phyloP scores from a whole-genome alignment of 1,284 basidiomycete genomes.

The Termitomyces sp. region DNA sequence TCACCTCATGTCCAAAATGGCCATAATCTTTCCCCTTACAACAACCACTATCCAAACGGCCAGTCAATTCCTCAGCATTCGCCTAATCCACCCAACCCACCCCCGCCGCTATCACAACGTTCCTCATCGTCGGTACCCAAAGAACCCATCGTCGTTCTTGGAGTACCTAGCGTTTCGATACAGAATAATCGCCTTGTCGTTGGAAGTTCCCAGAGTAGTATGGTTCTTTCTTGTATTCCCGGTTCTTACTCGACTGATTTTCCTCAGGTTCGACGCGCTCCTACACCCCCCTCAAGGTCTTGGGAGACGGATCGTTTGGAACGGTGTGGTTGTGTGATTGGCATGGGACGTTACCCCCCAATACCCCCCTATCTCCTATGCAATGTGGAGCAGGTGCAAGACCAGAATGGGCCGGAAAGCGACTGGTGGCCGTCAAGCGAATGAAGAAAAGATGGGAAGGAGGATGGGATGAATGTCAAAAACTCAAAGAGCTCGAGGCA shows the following conservation, averaged over 20 bases:
- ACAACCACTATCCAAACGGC: conserved; percentile 29
- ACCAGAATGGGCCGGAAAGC: conserved; percentile 92
- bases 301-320: conserved; percentile 96
- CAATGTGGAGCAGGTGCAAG: conserved; percentile 84
- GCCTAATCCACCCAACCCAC: conserved; percentile 20
- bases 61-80: conserved; percentile 20
- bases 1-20: conserved; percentile 48
- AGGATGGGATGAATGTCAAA: conserved; percentile 95
- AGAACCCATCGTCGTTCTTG: conserved; percentile 59
- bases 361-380: conserved; percentile 86
- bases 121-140: conserved; percentile 32
- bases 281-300: conserved; percentile 76
- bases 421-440: conserved; percentile 94
- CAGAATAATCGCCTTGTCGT: conserved; percentile 61
- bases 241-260: conserved; percentile 10
- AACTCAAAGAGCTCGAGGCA: conserved; percentile 95
- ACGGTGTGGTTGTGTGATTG: conserved; percentile 99
- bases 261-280: conserved; percentile 50
- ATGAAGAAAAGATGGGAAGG: conserved; percentile 98
- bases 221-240: conserved; percentile 24
- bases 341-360: conserved; percentile 91
- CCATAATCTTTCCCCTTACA: conserved; percentile 33
- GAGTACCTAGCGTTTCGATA: conserved; percentile 68
- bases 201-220: conserved; percentile 66
- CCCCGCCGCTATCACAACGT: conserved; percentile 24